phyloP scores from a whole-genome alignment of 2,329 filamentous ascomycete genomes.

The Cadophora gregata region DNA sequence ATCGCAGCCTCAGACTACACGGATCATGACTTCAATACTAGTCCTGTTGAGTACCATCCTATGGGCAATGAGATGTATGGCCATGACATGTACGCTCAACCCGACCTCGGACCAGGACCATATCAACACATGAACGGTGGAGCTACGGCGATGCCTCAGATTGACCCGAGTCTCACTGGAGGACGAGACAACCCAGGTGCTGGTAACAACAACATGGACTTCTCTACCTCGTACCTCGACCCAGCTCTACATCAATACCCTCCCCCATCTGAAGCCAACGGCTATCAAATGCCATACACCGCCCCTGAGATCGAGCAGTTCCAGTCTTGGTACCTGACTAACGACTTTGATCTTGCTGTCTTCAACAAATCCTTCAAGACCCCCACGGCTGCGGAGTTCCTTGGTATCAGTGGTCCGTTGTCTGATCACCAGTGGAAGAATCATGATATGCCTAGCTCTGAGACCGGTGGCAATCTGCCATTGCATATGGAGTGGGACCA shows the following conservation, averaged over 20 bases:
- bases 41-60: slow-evolving; percentile 11
- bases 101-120: neutral
- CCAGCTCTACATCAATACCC: slow-evolving; percentile 13
- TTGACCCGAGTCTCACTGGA: slow-evolving; percentile 16
- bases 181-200: neutral
- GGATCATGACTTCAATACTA: slow-evolving; percentile 1
- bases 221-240: slow-evolving; percentile 10
- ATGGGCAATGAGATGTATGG: slow-evolving; percentile 1
- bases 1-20: slow-evolving; percentile 1
- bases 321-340: slow-evolving; percentile 8
- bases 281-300: slow-evolving; percentile 13
- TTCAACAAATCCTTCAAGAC: slow-evolving; percentile 13
- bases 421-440: slow-evolving; percentile 11
- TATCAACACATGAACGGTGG: slow-evolving; percentile 1
- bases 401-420: neutral
- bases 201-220: neutral
- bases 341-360: slow-evolving; percentile 15
- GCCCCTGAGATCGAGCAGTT: slow-evolving; percentile 16
- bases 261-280: neutral
- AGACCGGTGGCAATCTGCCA: slow-evolving; percentile 10
- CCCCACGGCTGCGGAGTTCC: slow-evolving; percentile 17
- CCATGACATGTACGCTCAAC: slow-evolving; percentile 8
- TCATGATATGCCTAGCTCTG: slow-evolving; percentile 19
- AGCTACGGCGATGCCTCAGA: slow-evolving; percentile 1
- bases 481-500: slow-evolving; percentile 10